Evolutionary conservation across 441 rosid genomes (phyloP).

Genomic region (Erodium trifolium): DNA sequence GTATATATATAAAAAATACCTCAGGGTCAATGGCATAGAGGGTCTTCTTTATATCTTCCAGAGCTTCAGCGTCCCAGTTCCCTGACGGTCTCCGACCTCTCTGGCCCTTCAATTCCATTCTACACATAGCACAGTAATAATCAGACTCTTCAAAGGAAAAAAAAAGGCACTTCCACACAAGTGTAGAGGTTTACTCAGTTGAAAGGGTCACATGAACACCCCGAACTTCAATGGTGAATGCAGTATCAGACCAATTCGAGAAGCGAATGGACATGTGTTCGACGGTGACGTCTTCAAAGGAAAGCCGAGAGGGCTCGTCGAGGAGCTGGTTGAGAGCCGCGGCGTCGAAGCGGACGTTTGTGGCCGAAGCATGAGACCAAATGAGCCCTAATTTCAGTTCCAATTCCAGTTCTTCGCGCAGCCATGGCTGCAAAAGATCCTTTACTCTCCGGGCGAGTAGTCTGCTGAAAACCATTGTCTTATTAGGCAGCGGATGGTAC

Average conservation of each 20-base stretch:
- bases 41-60: constrained; percentile 40
- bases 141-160: constrained; percentile 7
- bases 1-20: constrained; percentile 29
- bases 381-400: constrained; percentile 54
- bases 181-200: constrained; percentile 36
- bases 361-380: constrained; percentile 34
- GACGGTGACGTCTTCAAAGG: constrained; percentile 41
- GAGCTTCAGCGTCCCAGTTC: constrained; percentile 23
- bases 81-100: constrained; percentile 28
- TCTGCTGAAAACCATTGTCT: constrained; percentile 38
- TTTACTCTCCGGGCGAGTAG: constrained; percentile 44
- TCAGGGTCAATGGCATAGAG: constrained; percentile 66
- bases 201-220: constrained; percentile 52
- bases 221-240: constrained; percentile 48
- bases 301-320: constrained; percentile 31
- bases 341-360: constrained; percentile 43
- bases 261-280: constrained; percentile 45
- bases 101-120: constrained; percentile 34
- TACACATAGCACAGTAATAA: background rate
- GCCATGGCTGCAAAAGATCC: constrained; percentile 59
- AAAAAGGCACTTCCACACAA: no score
- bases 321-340: constrained; percentile 42
- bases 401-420: constrained; percentile 54
- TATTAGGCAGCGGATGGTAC: constrained; percentile 12
- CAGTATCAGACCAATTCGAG: constrained; percentile 69